Evolutionary conservation across 352 stramenopile species (phyloP), one percentile per base, ranked within the genome.

Genomic region (Blastocystis sp.): DNA sequence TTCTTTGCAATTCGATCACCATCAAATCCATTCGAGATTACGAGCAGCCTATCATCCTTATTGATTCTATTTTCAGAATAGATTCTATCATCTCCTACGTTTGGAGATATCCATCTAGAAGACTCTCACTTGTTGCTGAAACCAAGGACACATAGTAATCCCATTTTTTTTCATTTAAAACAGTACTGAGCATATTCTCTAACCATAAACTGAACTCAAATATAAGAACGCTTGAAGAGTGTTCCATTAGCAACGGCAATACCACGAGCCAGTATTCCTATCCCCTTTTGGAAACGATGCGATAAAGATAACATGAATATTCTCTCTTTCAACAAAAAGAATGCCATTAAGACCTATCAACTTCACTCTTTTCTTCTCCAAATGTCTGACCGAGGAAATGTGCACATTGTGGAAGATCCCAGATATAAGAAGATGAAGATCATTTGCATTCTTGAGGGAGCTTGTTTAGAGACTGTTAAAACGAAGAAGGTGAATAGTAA

Each of bases 401-500:
- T 57, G 37, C 44, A 66, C 48, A 84, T 84, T 44, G 73, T 84
- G 24, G 73, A 84, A 44, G 30, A 53, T 44, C 73, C 73, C 11
- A 27, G 73, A 51, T 84, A 84, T 44, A 84, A 89, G 44, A 89
- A 89, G 78, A 89, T 76, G 66, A 89, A 97, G 89, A 93, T 99
- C 88, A 98, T 98, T 82, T 93, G 99, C 54, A 94, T 99, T 78
- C 93, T 99, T 64, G 97, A 99, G 92, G 94, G 98, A 91, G 97
- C 97, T 53, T 95, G 94, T 66, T 93, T 99, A 51, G 97, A 99
- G 93, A 99, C 96, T 37, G 96, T 99, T 44, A 99, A 99, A 93
- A 99, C 97, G 56, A 96, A 95, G 75, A 98, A 98, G 90, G 94
- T 90, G 13, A n/a, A 30, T n/a, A 5, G n/a, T 4, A 4, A 0